phyloP scores from a whole-genome alignment of 2,329 filamentous ascomycete species.

The Cordyceps farinosa region DNA sequence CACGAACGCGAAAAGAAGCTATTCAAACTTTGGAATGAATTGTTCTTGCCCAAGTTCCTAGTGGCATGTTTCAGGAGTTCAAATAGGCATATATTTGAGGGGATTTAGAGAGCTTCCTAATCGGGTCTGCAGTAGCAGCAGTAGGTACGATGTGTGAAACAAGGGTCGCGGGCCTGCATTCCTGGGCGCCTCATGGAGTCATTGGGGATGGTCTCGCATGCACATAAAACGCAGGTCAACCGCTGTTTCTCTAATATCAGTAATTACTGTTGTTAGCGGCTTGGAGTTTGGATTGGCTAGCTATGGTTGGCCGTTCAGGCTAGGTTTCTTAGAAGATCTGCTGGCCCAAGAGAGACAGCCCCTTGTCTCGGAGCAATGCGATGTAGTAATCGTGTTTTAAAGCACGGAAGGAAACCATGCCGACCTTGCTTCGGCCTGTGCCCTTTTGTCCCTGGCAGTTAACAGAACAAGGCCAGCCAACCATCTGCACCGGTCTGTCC shows the following conservation, averaged over 20 bases:
- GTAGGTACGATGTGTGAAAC: neutral
- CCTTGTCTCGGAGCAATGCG: neutral
- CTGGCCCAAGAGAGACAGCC: neutral
- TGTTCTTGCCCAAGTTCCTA: neutral
- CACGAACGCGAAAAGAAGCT: neutral
- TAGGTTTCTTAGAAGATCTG: neutral
- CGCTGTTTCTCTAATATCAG: neutral
- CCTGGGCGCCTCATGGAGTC: too few species aligned
- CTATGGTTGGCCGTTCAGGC: neutral
- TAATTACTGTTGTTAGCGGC: neutral
- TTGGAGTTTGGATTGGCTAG: neutral
- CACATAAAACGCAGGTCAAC: neutral
- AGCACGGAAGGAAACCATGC: neutral
- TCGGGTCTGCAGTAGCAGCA: neutral
- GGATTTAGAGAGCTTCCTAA: constrained; percentile 5
- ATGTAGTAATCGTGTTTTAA: constrained; percentile 5
- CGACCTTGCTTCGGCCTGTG: neutral
- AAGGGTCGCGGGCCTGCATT: neutral
- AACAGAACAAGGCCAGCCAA: neutral
- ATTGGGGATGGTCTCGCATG: neutral
- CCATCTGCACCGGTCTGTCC: constrained; percentile 2
- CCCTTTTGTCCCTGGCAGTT: neutral
- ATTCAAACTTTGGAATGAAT: neutral
- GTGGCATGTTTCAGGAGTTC: neutral
- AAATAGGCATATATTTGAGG: neutral